Evolutionary conservation across 495 filamentous ascomycete species (phyloP), one percentile per base, ranked within the genome.

Genomic region (Penicillium cataractarum): DNA sequence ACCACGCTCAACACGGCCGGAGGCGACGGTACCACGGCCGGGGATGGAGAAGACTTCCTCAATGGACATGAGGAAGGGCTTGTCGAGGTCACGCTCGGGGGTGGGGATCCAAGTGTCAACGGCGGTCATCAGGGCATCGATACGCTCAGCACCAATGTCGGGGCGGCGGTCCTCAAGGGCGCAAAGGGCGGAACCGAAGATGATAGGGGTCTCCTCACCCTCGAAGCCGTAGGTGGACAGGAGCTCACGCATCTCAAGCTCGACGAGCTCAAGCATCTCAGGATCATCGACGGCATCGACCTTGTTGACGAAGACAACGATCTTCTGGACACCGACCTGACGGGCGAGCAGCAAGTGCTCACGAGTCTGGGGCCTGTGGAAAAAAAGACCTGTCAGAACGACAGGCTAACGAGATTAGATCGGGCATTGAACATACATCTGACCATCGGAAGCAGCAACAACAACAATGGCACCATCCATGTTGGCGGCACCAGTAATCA

Each of bases 291-390:
- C 83, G 58, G 92, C 90, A 76, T 99, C 95, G 75, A 98, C 86
- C 86, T 99, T 99, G 88, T 99, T 99, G 71, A 99, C 96, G 79
- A 99, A 99, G 64, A 99, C 95, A 65, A 99, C 96, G 55, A 99
- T 91, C 80, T 88, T 91, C 82, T 97, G 91, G 65, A 99, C 90
- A 84, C 95, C 95, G 71, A 99, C 93, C 81, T 99, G 95, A 65
- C 95, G 92, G 71, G 95, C 95, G 56, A 99, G 90, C 63, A 99
- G 88, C 77, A 99, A 85, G 84, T 99, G 95, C 81, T 99, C 95
- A 82, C 95, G 87, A 58, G 95, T 99, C 84, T 99, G 95, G 74
- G 95, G 95, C 88, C 88, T 90, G 52, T 67, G 58, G n/a, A 31
- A 17, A n/a, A 31, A 7, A 46, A 35, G 17, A 32, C 32, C 35